Conservation (phyloP, 352 stramenopile species). For the Pythium vanterpoolii region DNA sequence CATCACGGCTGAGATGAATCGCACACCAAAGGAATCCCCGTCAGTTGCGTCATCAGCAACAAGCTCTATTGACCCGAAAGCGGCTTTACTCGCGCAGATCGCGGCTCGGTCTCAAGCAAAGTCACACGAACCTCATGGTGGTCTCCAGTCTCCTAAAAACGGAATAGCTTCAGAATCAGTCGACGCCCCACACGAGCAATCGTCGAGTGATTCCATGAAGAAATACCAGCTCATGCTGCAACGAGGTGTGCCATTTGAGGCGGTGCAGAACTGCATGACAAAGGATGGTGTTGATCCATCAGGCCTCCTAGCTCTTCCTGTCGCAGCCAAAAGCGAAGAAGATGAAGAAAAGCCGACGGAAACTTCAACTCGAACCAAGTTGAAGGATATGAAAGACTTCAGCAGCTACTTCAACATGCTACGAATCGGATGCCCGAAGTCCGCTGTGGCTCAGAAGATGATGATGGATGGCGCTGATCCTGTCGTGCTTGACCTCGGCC, state of each 20-base stretch:
- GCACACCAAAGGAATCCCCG: background rate
- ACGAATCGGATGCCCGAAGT: slow-evolving; percentile 85
- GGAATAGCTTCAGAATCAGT: no score
- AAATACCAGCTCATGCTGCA: slow-evolving; percentile 73
- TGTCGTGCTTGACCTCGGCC: slow-evolving; percentile 54
- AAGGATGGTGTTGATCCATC: slow-evolving; percentile 58
- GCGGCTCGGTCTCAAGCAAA: slow-evolving; percentile 4
- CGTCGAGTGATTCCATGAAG: background rate
- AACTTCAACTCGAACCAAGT: slow-evolving; percentile 12
- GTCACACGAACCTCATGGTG: background rate
- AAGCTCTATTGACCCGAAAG: slow-evolving; percentile 7
- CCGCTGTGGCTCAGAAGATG: slow-evolving; percentile 91
- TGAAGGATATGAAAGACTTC: slow-evolving; percentile 72
- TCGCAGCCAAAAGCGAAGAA: background rate
- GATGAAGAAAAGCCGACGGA: background rate
- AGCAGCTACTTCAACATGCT: slow-evolving; percentile 94
- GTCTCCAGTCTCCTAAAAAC: background rate
- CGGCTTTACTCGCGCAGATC: slow-evolving; percentile 14
- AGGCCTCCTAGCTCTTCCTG: slow-evolving; percentile 19
- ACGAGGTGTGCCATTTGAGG: slow-evolving; percentile 63
- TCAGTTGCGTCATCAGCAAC: background rate
- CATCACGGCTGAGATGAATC: background rate
- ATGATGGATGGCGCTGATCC: slow-evolving; percentile 86
- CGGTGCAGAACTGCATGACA: slow-evolving; percentile 69
- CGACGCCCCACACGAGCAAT: background rate